A percentile compares a stretch with the other conserved stretches of the same genome.
These are phyloP conservation scores for Panaeolus papilionaceus DNA, from an alignment of 768 basidiomycete genomes.

Conservation along the genomic window DNA sequence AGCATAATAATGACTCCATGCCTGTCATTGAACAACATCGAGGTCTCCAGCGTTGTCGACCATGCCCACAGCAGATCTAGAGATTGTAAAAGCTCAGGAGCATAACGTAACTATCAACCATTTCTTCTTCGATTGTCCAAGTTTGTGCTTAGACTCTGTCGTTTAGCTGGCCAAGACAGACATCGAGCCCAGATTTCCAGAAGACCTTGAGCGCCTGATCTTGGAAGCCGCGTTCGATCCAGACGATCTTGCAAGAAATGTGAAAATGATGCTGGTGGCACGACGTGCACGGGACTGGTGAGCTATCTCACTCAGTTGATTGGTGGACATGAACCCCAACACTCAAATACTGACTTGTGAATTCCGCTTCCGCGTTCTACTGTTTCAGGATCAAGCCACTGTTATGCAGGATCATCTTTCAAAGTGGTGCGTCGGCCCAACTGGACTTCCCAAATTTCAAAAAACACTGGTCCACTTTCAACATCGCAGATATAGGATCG, in stretches of 20 bases:
- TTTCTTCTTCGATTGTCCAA: no score
- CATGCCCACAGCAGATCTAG: no score
- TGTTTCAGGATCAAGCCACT: not conserved
- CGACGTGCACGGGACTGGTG: not conserved
- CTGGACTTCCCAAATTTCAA: not conserved
- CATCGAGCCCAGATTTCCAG: slow-evolving; percentile 21
- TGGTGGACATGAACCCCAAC: not conserved
- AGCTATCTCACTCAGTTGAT: not conserved
- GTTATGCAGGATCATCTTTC: not conserved
- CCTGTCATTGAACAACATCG: no score
- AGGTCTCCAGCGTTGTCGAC: no score
- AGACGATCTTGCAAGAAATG: not conserved
- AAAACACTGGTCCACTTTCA: not conserved
- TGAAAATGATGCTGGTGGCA: not conserved
- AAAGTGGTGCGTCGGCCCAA: not conserved
- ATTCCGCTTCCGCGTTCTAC: not conserved
- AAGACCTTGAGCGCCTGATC: not conserved
- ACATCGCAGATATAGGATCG: not conserved
- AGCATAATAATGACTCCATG: no score
- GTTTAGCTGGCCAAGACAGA: slow-evolving; percentile 17
- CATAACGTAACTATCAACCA: no score
- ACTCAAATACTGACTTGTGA: no score
- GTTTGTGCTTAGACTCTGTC: no score
- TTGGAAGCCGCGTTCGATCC: not conserved
- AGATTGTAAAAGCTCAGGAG: no score